phyloP scores from a whole-genome alignment of 352 stramenopile species.

The Thalassiosira pacifica region DNA sequence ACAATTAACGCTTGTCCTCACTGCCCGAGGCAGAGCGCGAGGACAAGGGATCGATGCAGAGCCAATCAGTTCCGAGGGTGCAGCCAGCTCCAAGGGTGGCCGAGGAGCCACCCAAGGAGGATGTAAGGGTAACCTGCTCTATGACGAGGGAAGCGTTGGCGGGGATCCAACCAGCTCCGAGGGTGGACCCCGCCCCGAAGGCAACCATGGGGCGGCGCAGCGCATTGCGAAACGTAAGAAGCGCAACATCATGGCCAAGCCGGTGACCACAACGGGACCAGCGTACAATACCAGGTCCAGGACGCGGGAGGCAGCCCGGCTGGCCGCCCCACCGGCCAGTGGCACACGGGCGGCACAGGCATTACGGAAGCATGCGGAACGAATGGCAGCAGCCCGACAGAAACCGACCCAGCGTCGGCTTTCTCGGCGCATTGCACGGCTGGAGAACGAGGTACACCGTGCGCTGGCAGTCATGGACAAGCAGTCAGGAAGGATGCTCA shows the following conservation, averaged over 20 bases:
- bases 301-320: background rate
- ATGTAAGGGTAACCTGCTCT: background rate
- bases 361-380: background rate
- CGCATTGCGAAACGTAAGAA: no score
- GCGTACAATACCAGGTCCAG: background rate
- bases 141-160: background rate
- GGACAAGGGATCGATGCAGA: no score
- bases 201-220: no score
- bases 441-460: background rate
- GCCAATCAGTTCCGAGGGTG: background rate
- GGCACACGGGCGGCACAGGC: background rate
- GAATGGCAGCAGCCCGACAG: background rate
- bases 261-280: no score
- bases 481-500: background rate
- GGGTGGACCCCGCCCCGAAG: background rate
- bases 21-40: background rate
- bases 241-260: no score
- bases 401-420: background rate
- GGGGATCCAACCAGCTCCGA: background rate
- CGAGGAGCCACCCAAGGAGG: background rate
- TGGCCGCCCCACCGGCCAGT: background rate
- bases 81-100: conserved; percentile 8
- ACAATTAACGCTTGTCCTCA: background rate
- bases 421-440: background rate
- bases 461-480: conserved; percentile 6